Conservation (phyloP, 306 rosid genomes). For the Oxytropis ochrocephala region DNA sequence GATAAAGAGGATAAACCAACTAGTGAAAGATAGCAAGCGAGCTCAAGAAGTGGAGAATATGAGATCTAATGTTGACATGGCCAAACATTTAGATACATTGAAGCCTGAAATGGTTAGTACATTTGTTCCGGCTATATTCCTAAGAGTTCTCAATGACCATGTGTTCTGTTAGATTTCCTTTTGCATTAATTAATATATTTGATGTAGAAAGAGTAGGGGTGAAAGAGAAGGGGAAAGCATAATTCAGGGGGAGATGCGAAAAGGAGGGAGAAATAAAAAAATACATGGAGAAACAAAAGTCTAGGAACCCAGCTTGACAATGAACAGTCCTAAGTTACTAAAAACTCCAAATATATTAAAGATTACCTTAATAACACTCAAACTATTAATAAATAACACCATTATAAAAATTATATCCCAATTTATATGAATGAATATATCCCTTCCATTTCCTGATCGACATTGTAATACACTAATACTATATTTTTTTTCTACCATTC, state of each 20-base stretch:
- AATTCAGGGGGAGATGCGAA: neutral
- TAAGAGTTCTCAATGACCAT: neutral
- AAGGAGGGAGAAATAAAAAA: neutral
- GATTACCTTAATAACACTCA: neutral
- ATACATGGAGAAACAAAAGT: neutral
- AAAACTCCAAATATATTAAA: neutral
- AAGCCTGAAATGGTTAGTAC: slow-evolving; percentile 79
- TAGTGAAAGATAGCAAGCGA: slow-evolving; percentile 61
- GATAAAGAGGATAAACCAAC: slow-evolving; percentile 73
- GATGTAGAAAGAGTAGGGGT: neutral
- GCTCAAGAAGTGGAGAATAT: slow-evolving; percentile 74
- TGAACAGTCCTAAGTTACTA: neutral
- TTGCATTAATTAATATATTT: neutral
- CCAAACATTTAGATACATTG: slow-evolving; percentile 62
- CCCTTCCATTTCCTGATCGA: neutral
- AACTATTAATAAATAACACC: neutral
- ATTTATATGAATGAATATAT: neutral
- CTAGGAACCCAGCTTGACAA: neutral
- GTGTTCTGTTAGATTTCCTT: slow-evolving; percentile 4
- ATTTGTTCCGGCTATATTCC: neutral
- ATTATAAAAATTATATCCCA: neutral
- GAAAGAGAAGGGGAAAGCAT: neutral
- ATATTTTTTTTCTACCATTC: neutral
- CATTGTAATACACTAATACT: too few relatives aligned
- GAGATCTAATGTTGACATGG: slow-evolving; percentile 86